Conservation (phyloP, 176 grass and related monocot genomes). For the Ampelocalamus luodianensis region DNA sequence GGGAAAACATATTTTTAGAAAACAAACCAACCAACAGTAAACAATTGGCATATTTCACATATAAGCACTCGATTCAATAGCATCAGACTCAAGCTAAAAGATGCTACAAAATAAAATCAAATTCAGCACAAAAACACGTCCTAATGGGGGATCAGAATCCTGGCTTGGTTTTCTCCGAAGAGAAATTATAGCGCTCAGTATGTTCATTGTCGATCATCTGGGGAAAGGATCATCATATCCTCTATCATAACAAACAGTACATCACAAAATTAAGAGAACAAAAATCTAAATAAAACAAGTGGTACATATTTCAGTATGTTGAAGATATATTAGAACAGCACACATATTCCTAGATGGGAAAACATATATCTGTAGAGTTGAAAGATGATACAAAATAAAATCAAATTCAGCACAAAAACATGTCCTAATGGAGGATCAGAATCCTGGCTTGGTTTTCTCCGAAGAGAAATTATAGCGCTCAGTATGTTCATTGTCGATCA, state of each 20-base stretch:
- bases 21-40: neutral
- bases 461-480: conserved; percentile 52
- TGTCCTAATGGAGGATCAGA: conserved; percentile 44
- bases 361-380: too few species aligned
- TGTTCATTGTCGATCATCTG: conserved; percentile 61
- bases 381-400: neutral
- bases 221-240: conserved; percentile 62
- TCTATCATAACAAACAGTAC: neutral
- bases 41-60: neutral
- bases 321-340: neutral
- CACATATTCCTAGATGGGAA: too few species aligned
- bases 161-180: conserved; percentile 55
- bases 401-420: neutral
- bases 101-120: neutral
- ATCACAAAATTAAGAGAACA: neutral
- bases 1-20: neutral
- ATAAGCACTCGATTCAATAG: neutral
- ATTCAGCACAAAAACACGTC: neutral
- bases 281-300: neutral
- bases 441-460: conserved; percentile 54
- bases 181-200: conserved; percentile 53
- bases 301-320: neutral
- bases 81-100: neutral
- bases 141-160: conserved; percentile 48
- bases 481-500: conserved; percentile 60